phyloP scores from a whole-genome alignment of 805 yeast genomes.

The Clavispora asparagi region DNA sequence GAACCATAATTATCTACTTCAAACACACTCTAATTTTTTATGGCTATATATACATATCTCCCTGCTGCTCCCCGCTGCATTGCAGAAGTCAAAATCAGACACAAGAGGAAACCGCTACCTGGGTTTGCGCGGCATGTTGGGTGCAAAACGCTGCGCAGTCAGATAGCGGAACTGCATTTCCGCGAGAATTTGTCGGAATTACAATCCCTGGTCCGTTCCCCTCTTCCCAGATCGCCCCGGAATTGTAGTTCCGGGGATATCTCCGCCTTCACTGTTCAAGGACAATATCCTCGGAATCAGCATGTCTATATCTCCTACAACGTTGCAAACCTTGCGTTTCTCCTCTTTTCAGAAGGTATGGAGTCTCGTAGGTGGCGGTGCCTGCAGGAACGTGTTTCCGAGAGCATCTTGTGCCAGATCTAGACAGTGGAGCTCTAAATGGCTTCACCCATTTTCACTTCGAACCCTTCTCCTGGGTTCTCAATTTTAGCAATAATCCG shows the following conservation, averaged over 20 bases:
- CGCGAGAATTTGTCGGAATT: slow-evolving; percentile 4
- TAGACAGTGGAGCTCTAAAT: slow-evolving; percentile 17
- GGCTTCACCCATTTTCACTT: slow-evolving; percentile 58
- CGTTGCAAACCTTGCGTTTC: no score
- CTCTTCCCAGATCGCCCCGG: background rate
- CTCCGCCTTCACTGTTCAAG: background rate
- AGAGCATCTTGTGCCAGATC: no score
- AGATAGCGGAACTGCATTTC: slow-evolving; percentile 6
- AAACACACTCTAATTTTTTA: no score
- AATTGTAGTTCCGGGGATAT: slow-evolving; percentile 2
- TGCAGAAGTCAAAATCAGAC: background rate
- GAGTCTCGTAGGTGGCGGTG: no score
- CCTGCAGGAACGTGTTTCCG: no score
- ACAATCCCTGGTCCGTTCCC: background rate
- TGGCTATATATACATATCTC: background rate
- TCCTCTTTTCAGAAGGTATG: no score
- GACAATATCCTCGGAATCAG: background rate
- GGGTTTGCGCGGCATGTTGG: background rate
- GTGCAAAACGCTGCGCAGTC: background rate
- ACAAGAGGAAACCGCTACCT: background rate
- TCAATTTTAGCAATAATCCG: slow-evolving; percentile 43
- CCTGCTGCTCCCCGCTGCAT: background rate
- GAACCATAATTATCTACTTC: background rate
- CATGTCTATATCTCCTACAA: background rate
- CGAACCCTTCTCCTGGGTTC: slow-evolving; percentile 54